phyloP scores from a whole-genome alignment of 2,329 filamentous ascomycete species.

The Colletotrichum sp. region DNA sequence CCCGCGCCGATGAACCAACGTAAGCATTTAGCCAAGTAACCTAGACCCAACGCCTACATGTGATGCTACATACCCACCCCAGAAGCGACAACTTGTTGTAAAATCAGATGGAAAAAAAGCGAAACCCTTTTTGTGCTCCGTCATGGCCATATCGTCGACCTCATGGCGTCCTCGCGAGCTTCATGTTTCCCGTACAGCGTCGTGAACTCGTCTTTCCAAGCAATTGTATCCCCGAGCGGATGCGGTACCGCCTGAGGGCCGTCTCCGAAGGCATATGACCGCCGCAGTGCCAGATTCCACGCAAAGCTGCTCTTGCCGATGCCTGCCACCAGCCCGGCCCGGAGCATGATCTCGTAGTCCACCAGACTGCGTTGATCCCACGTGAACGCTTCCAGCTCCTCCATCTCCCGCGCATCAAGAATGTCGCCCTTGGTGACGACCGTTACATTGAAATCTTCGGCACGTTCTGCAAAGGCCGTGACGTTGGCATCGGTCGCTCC shows the following conservation, averaged over 20 bases:
- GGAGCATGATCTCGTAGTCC: slow-evolving; percentile 54
- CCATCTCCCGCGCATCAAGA: slow-evolving; percentile 38
- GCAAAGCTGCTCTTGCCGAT: slow-evolving; percentile 49
- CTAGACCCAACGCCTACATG: neutral
- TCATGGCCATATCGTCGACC: slow-evolving; percentile 18
- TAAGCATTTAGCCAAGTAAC: slow-evolving; percentile 9
- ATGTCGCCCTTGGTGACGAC: slow-evolving; percentile 49
- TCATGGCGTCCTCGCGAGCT: slow-evolving; percentile 30
- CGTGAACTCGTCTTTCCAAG: slow-evolving; percentile 37
- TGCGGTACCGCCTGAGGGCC: slow-evolving; percentile 3
- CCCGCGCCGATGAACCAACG: neutral
- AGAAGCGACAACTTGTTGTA: neutral
- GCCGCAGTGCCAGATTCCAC: slow-evolving; percentile 50
- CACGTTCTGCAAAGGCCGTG: slow-evolving; percentile 37
- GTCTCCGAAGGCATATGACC: slow-evolving; percentile 31
- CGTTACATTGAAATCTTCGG: slow-evolving; percentile 37
- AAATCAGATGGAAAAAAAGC: neutral
- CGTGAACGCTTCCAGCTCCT: slow-evolving; percentile 37
- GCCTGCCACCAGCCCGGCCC: slow-evolving; percentile 47
- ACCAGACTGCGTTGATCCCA: slow-evolving; percentile 56
- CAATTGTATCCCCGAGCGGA: slow-evolving; percentile 18
- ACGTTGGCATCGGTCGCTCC: slow-evolving; percentile 41
- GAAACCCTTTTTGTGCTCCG: neutral
- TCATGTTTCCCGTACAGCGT: slow-evolving; percentile 32
- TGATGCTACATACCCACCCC: neutral